Base-by-base conservation (phyloP, 75 land plant genomes). In the Picea sitchensis region DNA sequence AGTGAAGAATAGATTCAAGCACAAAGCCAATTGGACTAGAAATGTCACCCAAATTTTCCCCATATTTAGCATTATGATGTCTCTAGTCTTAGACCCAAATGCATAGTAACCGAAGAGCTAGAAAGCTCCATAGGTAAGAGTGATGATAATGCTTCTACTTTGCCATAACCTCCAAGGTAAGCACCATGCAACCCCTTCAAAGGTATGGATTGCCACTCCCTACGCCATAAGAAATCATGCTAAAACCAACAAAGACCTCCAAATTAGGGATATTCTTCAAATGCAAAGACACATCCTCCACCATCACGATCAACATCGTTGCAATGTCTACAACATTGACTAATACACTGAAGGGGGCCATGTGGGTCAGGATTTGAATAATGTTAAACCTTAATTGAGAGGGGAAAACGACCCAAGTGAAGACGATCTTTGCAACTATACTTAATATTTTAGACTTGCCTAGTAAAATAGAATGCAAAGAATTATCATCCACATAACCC, bases 301-400 rank as follows among this genome's bases (percentile, higher is more conserved):
- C 89, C 90, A 95, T 86, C 21, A 97, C 94, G 36, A 91, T 88
- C 30, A 83, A 91, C 92, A 97, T 91, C 8, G 98, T 93, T 15
- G 84, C 86, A 54, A 92, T 36, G 64, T 97, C 90, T 15, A 92
- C 88, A 4, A 91, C 77, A 80, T 94, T 95, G 14, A 92, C 98
- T 75, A 97, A 90, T 23, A 95, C 88, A 63, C 98, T 95, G 61
- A 97, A 79, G 18, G 99, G 99, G 31, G 99, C 99, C 79, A 97
- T 82, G 62, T 82, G 86, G n/a, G 99, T 92, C 21, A 97, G 87
- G 13, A 92, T 88, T 0, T 83, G 89, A 54, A 97, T 94, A 59
- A 87, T 86, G 75, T 92, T 89, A 67, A 94, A 85, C 6, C 89
- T 88, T 23, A 94, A 61, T 72, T 97, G 92, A 61, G 92, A 86